Conservation (phyloP, 208 protist genomes). For the Crithidia thermophila region DNA sequence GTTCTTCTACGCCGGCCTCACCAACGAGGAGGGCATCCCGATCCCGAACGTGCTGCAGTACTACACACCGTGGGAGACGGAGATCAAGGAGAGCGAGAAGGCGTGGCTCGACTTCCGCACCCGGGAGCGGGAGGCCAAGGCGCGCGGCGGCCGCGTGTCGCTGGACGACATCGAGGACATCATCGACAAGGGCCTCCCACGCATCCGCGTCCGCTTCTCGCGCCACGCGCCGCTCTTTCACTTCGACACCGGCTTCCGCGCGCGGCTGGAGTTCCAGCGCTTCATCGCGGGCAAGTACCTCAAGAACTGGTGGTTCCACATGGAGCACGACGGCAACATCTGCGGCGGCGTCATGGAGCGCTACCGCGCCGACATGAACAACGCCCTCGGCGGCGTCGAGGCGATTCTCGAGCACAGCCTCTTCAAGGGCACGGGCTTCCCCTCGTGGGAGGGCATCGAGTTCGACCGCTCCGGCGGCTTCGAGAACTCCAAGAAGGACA, state of each 20-base stretch:
- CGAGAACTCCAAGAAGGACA: constrained; percentile 99
- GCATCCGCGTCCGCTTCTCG: constrained; percentile 99
- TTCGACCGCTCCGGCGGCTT: constrained; percentile 99
- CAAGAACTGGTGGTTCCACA: constrained; percentile 99
- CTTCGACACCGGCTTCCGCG: constrained; percentile 99
- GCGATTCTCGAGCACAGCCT: constrained; percentile 99
- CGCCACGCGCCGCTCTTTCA: constrained; percentile 99
- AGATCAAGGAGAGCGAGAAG: constrained; percentile 99
- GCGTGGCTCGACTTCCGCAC: constrained; percentile 99
- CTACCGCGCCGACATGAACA: constrained; percentile 99
- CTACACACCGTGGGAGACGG: constrained; percentile 99
- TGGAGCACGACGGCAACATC: constrained; percentile 99
- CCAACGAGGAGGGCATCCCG: constrained; percentile 98
- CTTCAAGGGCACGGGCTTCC: constrained; percentile 99
- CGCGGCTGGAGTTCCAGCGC: constrained; percentile 99
- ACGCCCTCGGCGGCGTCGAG: constrained; percentile 99
- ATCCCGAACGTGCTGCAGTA: constrained; percentile 99
- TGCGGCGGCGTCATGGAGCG: constrained; percentile 99
- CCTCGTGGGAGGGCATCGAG: constrained; percentile 99
- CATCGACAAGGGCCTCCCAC: constrained; percentile 99
- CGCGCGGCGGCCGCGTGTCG: constrained; percentile 97
- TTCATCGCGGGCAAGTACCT: constrained; percentile 98
- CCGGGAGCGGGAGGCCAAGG: constrained; percentile 98
- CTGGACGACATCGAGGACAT: constrained; percentile 99
- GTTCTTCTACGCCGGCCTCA: constrained; percentile 99